Evolutionary conservation across 1,139 yeast species (phyloP).

Genomic region (Lodderomyces oxycetoniae): DNA sequence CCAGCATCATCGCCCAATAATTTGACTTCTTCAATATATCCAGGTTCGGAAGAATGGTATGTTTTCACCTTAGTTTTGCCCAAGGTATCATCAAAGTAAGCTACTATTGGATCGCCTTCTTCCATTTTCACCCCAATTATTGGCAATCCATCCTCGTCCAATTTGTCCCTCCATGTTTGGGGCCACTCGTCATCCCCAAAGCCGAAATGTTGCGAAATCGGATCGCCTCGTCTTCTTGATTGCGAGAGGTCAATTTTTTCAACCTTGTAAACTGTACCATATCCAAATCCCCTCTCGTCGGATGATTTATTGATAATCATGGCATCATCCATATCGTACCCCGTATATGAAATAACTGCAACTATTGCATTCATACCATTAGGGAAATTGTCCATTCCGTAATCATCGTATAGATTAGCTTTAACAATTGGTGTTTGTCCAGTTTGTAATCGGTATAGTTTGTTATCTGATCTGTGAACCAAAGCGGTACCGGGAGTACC

Average conservation of each 20-base stretch:
- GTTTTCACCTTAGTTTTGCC: constrained; percentile 92
- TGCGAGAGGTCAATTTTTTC: constrained; percentile 82
- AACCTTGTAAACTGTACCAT: constrained; percentile 93
- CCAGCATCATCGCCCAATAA: constrained; percentile 73
- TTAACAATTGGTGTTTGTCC: constrained; percentile 98
- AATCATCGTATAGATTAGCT: constrained; percentile 89
- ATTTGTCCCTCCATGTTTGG: constrained; percentile 76
- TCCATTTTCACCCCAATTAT: constrained; percentile 79
- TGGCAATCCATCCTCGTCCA: constrained; percentile 94
- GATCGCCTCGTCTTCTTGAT: constrained; percentile 87
- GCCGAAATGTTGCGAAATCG: constrained; percentile 91
- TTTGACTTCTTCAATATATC: constrained; percentile 92
- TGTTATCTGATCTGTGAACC: constrained; percentile 90
- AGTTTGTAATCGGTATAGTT: constrained; percentile 82
- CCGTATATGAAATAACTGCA: constrained; percentile 97
- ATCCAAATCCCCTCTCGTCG: constrained; percentile 96
- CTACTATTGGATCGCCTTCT: constrained; percentile 95
- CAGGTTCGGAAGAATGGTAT: constrained; percentile 93
- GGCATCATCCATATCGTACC: constrained; percentile 99
- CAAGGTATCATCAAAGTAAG: constrained; percentile 83
- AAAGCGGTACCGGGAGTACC: constrained; percentile 99
- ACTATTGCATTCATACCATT: constrained; percentile 98
- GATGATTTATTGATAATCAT: constrained; percentile 97
- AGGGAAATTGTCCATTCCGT: constrained; percentile 98
- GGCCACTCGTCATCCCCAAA: constrained; percentile 95